Base-by-base conservation (phyloP, 352 stramenopile genomes). In the Thalassiosira allenii region DNA sequence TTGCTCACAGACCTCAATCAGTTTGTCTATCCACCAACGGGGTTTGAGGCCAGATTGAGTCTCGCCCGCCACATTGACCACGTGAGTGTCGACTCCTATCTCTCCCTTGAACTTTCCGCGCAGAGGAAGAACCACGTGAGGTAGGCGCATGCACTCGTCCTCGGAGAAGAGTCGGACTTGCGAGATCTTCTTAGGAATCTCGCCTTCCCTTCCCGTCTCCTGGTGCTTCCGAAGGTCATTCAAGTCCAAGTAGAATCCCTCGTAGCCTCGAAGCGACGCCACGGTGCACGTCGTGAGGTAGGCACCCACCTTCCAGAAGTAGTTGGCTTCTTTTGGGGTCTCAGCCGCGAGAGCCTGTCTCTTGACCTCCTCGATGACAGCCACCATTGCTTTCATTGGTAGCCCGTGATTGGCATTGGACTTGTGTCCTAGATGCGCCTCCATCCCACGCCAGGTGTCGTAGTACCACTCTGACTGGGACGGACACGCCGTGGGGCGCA, bases 351-450 rank as follows among this genome's bases (percentile, higher is more conserved):
- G 3, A 0, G 49, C 65, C 33, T 75, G 44, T 9, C 17, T 29
- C n/a, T 78, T 59, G 0, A 86, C 41, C 8, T 57, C 2, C 1
- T 57, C 33, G 3, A 80, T 27, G 3, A 75, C 1, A 2, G 72
- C n/a, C 3, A 83, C 34, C 0, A 87, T 70, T 2, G 72, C 64
- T 1, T 27, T 23, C 0, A 85, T 87, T 0, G 58, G 30, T 3
- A 86, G 12, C 0, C 34, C n/a, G 12, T 71, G n/a, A 30, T 89
- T 76, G 0, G 51, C 34, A 22, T 40, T 29, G 1, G 53, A 63
- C 17, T 77, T 56, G 34, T 67, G 56, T 2, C 83, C 83, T 67
- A 89, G 83, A 1, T 78, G 17, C 8, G 53, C 47, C n/a, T 87
- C 62, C 5, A 43, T n/a, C 11, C 83, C 75, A 0, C 33, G 6